Evolutionary conservation across 768 basidiomycete genomes (phyloP).

Genomic region (Boletus bicolor): DNA sequence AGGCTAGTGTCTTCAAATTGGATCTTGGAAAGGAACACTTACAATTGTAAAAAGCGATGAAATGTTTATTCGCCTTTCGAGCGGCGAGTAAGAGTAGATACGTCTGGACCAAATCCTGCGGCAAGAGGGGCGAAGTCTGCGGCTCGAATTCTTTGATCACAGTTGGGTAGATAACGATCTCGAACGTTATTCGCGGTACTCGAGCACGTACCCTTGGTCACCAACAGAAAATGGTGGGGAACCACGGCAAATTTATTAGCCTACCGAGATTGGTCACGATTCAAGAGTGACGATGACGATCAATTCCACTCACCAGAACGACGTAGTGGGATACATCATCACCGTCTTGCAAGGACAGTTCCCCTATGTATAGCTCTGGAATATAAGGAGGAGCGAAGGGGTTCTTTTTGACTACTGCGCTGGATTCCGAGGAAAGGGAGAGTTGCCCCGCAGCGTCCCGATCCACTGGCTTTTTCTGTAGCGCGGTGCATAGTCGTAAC

Average conservation of each 20-base stretch:
- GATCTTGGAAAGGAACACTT: conserved; percentile 18
- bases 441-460: conserved; percentile 42
- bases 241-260: conserved; percentile 86
- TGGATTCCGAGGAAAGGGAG: conserved; percentile 25
- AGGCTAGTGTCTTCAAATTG: not conserved
- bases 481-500: conserved; percentile 78
- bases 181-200: not conserved
- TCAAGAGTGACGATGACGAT: not conserved
- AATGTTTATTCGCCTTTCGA: conserved; percentile 50
- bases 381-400: conserved; percentile 90
- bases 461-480: conserved; percentile 71
- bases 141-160: conserved; percentile 57
- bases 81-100: conserved; percentile 75
- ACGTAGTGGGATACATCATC: conserved; percentile 57
- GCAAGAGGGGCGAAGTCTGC: conserved; percentile 77
- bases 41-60: conserved; percentile 94
- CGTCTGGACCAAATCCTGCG: conserved; percentile 72
- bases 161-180: not conserved
- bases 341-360: conserved; percentile 51
- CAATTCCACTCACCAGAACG: conserved; percentile 54
- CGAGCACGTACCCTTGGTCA: conserved; percentile 67
- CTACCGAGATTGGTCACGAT: conserved; percentile 36
- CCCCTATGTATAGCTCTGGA: conserved; percentile 70
- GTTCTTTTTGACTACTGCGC: conserved; percentile 38
- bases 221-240: conserved; percentile 82